phyloP scores from a whole-genome alignment of 805 yeast genomes.

The Saccharomycopsis amapae region DNA sequence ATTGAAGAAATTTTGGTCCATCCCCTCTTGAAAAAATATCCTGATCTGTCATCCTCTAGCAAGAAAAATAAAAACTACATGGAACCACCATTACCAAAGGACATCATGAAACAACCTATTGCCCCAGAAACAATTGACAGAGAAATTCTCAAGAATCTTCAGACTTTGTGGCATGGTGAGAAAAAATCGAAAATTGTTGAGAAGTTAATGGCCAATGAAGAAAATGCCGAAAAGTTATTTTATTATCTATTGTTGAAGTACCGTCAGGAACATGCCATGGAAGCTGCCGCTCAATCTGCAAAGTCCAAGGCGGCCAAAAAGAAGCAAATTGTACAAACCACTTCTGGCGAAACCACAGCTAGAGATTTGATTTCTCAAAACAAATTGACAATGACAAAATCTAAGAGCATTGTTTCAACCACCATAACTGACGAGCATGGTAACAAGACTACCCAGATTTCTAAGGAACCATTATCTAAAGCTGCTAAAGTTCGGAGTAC shows the following conservation, averaged over 20 bases:
- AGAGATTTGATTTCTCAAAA: conserved; percentile 17
- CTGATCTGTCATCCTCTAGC: conserved; percentile 24
- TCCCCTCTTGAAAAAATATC: conserved; percentile 73
- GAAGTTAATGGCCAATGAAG: conserved; percentile 46
- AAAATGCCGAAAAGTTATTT: conserved; percentile 73
- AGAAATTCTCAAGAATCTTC: conserved; percentile 68
- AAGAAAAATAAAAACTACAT: conserved; percentile 33
- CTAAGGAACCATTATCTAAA: conserved; percentile 14
- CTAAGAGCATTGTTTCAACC: conserved; percentile 36
- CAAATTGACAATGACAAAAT: conserved; percentile 30
- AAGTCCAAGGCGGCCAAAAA: conserved; percentile 21
- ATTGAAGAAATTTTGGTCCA: conserved; percentile 72
- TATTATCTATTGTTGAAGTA: conserved; percentile 69
- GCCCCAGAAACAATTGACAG: conserved; percentile 51
- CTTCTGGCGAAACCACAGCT: conserved; percentile 16
- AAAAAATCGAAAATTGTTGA: conserved; percentile 44
- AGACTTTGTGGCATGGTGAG: conserved; percentile 78
- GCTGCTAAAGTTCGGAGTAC: conserved; percentile 11
- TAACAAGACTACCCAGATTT: conserved; percentile 12
- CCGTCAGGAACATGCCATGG: conserved; percentile 52
- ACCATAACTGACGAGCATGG: conserved; percentile 31
- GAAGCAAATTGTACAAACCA: conserved; percentile 15
- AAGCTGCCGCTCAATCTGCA: conserved; percentile 21
- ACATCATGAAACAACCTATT: conserved; percentile 24
- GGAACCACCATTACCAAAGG: conserved; percentile 31